Evolutionary conservation across 148 eudicot genomes (phyloP), one percentile per base, ranked within the genome.

Genomic region (Talinum fruticosum): DNA sequence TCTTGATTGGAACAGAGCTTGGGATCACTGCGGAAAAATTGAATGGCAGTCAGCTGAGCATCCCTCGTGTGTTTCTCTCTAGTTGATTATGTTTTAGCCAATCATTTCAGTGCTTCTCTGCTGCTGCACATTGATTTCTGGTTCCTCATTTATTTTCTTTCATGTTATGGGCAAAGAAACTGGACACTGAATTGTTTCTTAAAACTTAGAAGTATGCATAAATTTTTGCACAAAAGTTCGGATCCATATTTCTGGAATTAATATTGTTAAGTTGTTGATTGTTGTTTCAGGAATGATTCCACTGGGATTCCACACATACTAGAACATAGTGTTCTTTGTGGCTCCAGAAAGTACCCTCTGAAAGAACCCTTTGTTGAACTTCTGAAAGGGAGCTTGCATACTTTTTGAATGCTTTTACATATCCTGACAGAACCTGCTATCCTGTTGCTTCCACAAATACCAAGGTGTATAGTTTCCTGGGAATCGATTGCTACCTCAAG

Each of bases 301-400:
- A 96, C 99, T 33, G 99, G 99, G 72, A 96, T 96, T 82, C 99
- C 99, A 85, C 99, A 96, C 86, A 96, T 96, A 66, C 83, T 96
- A 85, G 99, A 96, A 72, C 99, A 96, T 73, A 96, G 99, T 49
- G 99, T 96, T 47, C 79, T 96, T 34, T 96, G 99, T 90, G 97
- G 99, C 81, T 96, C 97, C 36, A 89, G 99, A 87, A 96, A 96
- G 82, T 96, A 96, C 79, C 99, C 97, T 76, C 76, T 96, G 80
- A 96, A 96, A 80, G 99, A 96, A 80, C 99, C 99, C 41, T 96
- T 96, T 81, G 99, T 96, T 75, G 99, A 96, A 87, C 86, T 96
- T 74, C 81, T 96, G 82, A 96, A 96, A 79, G 99, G 99, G 76
- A 96, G 99, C 85, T 82, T 96, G 86, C 84, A 96, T 80, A 96